These are phyloP conservation scores for Hondaea fermentalgiana DNA, from an alignment of 108 stramenopile species.

Conservation along the genomic window DNA sequence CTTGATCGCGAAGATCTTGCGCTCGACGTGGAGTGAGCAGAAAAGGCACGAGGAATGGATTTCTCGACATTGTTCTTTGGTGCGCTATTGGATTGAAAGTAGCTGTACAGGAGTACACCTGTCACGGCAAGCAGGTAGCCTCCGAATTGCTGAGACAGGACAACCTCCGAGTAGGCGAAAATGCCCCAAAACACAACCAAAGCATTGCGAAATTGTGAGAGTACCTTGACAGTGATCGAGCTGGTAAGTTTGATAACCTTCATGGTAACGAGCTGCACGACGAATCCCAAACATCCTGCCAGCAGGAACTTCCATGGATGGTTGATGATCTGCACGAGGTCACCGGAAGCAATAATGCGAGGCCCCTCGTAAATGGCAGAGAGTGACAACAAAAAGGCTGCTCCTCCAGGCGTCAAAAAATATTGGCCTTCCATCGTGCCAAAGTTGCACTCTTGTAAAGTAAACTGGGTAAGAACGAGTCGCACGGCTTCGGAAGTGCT, in stretches of 20 bases:
- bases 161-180: neutral
- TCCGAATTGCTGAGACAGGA: neutral
- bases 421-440: conserved; percentile 28
- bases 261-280: conserved; percentile 22
- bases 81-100: neutral
- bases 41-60: too few relatives aligned
- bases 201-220: conserved; percentile 18
- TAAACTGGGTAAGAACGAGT: conserved; percentile 24
- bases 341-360: neutral
- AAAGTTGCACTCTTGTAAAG: conserved; percentile 25
- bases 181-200: neutral
- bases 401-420: conserved; percentile 20
- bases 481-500: conserved; percentile 22
- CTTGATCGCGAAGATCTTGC: too few relatives aligned
- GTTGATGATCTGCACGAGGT: neutral
- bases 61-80: too few relatives aligned
- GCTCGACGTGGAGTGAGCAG: too few relatives aligned
- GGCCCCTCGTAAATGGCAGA: conserved; percentile 19
- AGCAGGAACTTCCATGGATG: neutral
- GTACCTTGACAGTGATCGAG: conserved; percentile 30
- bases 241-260: conserved; percentile 27
- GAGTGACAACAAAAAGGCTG: neutral
- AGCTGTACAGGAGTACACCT: neutral
- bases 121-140: neutral
- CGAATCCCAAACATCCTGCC: conserved; percentile 19